Evolutionary conservation across 2,329 filamentous ascomycete genomes (phyloP).

Genomic region (Nakataea oryzae): DNA sequence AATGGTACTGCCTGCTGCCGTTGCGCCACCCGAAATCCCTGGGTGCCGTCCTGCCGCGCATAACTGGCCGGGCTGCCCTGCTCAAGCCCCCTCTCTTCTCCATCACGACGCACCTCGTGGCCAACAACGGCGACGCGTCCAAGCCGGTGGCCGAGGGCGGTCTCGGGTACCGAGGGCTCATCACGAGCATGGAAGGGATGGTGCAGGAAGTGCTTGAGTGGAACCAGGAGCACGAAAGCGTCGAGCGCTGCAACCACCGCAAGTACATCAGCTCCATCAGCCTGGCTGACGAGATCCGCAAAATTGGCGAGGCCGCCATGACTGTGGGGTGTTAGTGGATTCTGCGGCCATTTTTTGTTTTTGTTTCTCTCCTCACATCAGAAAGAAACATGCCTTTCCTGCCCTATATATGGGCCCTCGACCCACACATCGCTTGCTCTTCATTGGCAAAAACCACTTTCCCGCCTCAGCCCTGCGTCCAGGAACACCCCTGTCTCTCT

Average conservation of each 20-base stretch:
- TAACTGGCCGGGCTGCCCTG: constrained; percentile 22
- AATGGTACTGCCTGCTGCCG: constrained; percentile 23
- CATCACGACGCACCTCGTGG: constrained; percentile 28
- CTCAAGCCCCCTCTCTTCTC: constrained; percentile 29
- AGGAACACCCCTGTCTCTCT: too few relatives aligned
- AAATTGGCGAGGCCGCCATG: constrained; percentile 7
- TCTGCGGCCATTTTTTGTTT: not conserved
- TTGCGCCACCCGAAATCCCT: constrained; percentile 14
- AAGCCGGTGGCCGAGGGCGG: constrained; percentile 23
- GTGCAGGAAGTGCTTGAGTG: constrained; percentile 28
- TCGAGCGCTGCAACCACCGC: constrained; percentile 12
- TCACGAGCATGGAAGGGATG: constrained; percentile 29
- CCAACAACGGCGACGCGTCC: constrained; percentile 19
- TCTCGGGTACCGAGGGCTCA: constrained; percentile 24
- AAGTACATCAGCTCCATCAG: constrained; percentile 26
- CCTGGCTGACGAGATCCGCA: constrained; percentile 26
- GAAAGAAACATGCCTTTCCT: too few relatives aligned
- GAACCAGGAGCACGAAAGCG: constrained; percentile 24
- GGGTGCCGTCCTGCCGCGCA: constrained; percentile 16
- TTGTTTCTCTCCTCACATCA: not conserved
- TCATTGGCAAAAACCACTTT: too few relatives aligned
- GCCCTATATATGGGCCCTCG: too few relatives aligned
- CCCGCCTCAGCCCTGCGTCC: too few relatives aligned
- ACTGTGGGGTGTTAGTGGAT: not conserved
- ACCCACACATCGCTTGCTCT: too few relatives aligned